These are phyloP conservation scores for Saccharomycopsis sp. DNA, from an alignment of 805 yeast species.

Conservation along the genomic window DNA sequence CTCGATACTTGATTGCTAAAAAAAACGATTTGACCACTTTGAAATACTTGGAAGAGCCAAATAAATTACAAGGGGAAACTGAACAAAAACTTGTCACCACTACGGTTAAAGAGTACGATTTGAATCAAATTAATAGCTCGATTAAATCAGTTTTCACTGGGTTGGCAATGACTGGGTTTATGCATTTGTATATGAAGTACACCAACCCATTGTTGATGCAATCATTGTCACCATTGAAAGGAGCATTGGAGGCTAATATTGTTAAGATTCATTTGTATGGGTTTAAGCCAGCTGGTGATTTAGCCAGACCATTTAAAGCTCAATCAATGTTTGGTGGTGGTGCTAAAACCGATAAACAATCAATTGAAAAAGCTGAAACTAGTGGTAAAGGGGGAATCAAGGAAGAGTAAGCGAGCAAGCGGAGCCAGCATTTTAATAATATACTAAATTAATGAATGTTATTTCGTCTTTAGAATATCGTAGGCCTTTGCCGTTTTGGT, in stretches of 20 bases:
- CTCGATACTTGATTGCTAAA: constrained; percentile 51
- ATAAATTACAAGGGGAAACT: constrained; percentile 68
- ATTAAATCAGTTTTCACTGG: constrained; percentile 82
- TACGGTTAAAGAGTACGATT: constrained; percentile 91
- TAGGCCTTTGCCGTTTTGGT: too few relatives aligned
- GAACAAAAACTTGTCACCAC: constrained; percentile 75
- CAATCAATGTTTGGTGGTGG: constrained; percentile 64
- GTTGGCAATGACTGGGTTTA: constrained; percentile 94
- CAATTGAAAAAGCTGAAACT: constrained; percentile 77
- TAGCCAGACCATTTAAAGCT: constrained; percentile 95
- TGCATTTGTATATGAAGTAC: constrained; percentile 96
- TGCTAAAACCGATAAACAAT: constrained; percentile 67
- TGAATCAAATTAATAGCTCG: constrained; percentile 72
- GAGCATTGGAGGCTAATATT: constrained; percentile 82
- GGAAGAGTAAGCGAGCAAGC: constrained; percentile 55
- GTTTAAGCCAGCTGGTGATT: constrained; percentile 75
- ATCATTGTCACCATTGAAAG: constrained; percentile 81
- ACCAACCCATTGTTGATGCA: constrained; percentile 97
- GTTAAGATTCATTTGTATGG: constrained; percentile 88
- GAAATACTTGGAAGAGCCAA: constrained; percentile 84
- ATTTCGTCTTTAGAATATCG: too few relatives aligned
- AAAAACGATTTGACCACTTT: constrained; percentile 89
- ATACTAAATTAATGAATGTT: too few relatives aligned
- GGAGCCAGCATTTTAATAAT: too few relatives aligned
- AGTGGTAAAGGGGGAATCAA: constrained; percentile 86